Percentiles rank a stretch among this genome's conserved stretches.
These are phyloP conservation scores for Hypoxylon sp. DNA, from an alignment of 2,329 filamentous ascomycete species.

Conservation along the genomic window DNA sequence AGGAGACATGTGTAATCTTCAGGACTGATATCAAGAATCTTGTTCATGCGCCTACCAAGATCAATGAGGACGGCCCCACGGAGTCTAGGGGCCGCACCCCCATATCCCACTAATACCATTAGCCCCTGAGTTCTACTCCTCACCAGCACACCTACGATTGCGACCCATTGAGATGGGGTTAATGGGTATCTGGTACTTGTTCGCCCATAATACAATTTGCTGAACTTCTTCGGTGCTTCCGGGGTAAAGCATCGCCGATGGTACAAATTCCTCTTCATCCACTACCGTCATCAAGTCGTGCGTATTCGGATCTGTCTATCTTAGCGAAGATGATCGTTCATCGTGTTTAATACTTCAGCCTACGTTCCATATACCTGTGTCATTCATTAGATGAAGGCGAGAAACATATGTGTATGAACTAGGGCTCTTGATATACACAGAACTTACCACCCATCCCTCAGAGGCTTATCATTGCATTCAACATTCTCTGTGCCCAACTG, in stretches of 20 bases:
- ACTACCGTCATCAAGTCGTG: conserved; percentile 61
- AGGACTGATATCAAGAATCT: conserved; percentile 65
- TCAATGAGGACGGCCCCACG: conserved; percentile 66
- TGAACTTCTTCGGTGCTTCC: conserved; percentile 54
- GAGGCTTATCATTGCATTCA: conserved; percentile 59
- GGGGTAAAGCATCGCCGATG: conserved; percentile 59
- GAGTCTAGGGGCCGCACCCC: conserved; percentile 68
- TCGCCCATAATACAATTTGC: conserved; percentile 53
- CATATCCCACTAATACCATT: conserved; percentile 61
- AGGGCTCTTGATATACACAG: conserved; percentile 11
- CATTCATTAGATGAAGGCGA: conserved; percentile 4
- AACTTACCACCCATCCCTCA: conserved; percentile 59
- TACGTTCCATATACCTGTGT: conserved; percentile 54
- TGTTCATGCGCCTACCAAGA: conserved; percentile 68
- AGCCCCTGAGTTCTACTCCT: neutral
- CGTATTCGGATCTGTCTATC: conserved; percentile 55
- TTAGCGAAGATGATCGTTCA: conserved; percentile 22
- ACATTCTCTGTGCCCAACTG: conserved; percentile 58
- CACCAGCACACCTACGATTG: conserved; percentile 49
- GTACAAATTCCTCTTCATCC: conserved; percentile 62
- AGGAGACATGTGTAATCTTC: conserved; percentile 66
- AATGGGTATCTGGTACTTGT: conserved; percentile 50
- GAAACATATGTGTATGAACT: conserved; percentile 22
- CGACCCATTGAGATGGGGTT: conserved; percentile 52
- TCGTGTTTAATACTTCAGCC: conserved; percentile 10